Evolutionary conservation across 352 stramenopile species (phyloP), one percentile per base, ranked within the genome.

Genomic region (Globisporangium abappressorium): DNA sequence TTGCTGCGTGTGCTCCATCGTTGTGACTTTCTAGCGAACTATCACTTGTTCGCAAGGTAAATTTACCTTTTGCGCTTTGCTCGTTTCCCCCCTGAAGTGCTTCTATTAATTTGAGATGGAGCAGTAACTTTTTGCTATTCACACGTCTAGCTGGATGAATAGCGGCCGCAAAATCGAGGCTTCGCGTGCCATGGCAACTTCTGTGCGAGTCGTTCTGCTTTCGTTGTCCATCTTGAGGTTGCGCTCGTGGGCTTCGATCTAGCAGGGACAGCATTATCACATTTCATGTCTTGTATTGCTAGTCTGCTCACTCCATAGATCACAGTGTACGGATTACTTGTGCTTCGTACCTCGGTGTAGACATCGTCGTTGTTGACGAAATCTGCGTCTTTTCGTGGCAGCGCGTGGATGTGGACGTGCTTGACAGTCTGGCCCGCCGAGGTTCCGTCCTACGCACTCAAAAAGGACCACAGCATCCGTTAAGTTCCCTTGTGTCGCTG

Each of bases 331-430:
- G 38, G 12, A n/a, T 47, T 3, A 5, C 6, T 20, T 33, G 20
- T 8, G 11, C 22, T 11, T 9, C 24, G 54, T 74, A 98, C 82
- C 76, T 91, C 76, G 28, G 94, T 84, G 75, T 98, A 98, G 28
- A 99, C 77, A 62, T 97, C 85, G 72, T 99, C 94, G 73, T 98
- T 98, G 18, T 69, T 58, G 64, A 80, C 65, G 51, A 98, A 97
- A 76, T 98, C 94, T 26, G 75, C 77, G 1, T 33, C 43, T 11
- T 67, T 63, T 36, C 94, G 79, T 6, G 95, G 94, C 41, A 98
- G 81, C 15, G 98, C 85, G 75, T 98, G 94, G n/a, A 98, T 91
- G 70, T 98, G 93, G 7, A 97, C 91, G 80, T 99, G 94, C 7
- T 87, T 81, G 7, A 99, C 91, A 0, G 84, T 96, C 73, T 98